Evolutionary conservation across 805 yeast genomes (phyloP).

Genomic region (Zygotorulaspora danielsina): DNA sequence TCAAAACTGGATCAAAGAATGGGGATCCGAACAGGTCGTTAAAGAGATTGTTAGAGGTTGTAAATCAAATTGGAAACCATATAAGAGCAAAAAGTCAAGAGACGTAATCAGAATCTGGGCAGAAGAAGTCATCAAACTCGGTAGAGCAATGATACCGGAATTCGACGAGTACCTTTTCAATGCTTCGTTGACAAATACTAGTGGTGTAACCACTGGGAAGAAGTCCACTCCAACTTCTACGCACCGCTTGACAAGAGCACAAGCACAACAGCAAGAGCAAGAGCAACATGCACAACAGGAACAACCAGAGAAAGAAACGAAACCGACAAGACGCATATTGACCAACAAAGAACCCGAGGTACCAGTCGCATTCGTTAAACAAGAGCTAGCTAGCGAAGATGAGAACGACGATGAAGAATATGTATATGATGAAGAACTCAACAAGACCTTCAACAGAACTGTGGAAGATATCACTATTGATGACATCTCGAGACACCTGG

Average conservation of each 20-base stretch:
- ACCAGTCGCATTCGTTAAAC: slow-evolving; percentile 30
- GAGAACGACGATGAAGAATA: slow-evolving; percentile 37
- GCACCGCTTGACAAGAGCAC: slow-evolving; percentile 28
- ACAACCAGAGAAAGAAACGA: background rate
- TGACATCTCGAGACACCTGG: slow-evolving; percentile 37
- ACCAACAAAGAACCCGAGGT: slow-evolving; percentile 11
- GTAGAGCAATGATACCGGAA: slow-evolving; percentile 57
- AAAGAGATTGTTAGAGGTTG: slow-evolving; percentile 67
- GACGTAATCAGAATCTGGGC: slow-evolving; percentile 58
- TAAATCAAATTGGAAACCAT: slow-evolving; percentile 58
- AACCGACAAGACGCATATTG: slow-evolving; percentile 6
- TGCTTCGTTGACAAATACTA: slow-evolving; percentile 2
- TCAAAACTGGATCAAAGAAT: slow-evolving; percentile 53
- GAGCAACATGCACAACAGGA: slow-evolving; percentile 6
- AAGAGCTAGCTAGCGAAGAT: slow-evolving; percentile 32
- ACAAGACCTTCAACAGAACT: slow-evolving; percentile 37
- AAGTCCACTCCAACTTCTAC: slow-evolving; percentile 11
- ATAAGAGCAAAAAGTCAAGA: slow-evolving; percentile 45
- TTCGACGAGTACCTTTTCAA: slow-evolving; percentile 30
- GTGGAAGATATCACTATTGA: slow-evolving; percentile 39
- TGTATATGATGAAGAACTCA: slow-evolving; percentile 35
- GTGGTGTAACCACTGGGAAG: slow-evolving; percentile 2
- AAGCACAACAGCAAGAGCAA: slow-evolving; percentile 10
- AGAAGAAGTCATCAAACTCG: slow-evolving; percentile 57
- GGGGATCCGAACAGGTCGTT: slow-evolving; percentile 61